Base-by-base conservation (phyloP, 139 green algal genomes). In the Chlamydomonas eustigma region DNA sequence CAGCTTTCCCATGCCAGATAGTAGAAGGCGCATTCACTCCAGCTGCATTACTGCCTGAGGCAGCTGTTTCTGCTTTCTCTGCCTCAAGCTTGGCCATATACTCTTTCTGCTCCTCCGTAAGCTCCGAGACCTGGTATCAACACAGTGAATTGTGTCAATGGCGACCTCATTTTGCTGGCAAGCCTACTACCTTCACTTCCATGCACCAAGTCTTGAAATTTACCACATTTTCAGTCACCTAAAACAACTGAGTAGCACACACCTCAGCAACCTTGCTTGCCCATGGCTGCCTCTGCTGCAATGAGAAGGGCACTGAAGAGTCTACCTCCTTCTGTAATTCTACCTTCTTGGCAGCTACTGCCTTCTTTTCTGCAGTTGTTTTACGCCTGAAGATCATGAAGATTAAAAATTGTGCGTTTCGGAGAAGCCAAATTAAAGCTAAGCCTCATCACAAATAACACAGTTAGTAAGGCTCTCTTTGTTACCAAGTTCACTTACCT, bases 31-130 rank as follows among this genome's bases (percentile, higher is more conserved):
- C 84, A 39, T 86, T 83, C 24, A 3, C 63, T 28, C 79, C 80
- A 36, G 75, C 77, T 22, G 37, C 3, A 75, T 78, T 35, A 85
- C 85, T 34, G 78, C 87, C 39, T 83, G 50, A 30, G 24, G 80
- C 83, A 18, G 80, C 81, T 4, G 77, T 83, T 31, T 76, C 76
- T 33, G 77, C 87, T 80, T 89, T 75, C 71, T 91, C 83, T 4
- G 80, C 86, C 68, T 92, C 83, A 73, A 63, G 50, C 87, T 91
- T 84, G 44, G 90, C 88, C 39, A 95, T 85, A 84, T 89, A 95
- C 68, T 86, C 92, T 78, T 89, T 89, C 82, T 98, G 93, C 84
- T 98, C 94, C 64, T 95, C 94, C 2, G 90, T 96, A 12, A 94
- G 88, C 75, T 89, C 84, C 39, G 80, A 73, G 24, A 78, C 71